Percentiles rank a stretch among this genome's conserved stretches.
phyloP scores from a whole-genome alignment of 2,329 filamentous ascomycete species.

The Calcarisporium arbuscula region DNA sequence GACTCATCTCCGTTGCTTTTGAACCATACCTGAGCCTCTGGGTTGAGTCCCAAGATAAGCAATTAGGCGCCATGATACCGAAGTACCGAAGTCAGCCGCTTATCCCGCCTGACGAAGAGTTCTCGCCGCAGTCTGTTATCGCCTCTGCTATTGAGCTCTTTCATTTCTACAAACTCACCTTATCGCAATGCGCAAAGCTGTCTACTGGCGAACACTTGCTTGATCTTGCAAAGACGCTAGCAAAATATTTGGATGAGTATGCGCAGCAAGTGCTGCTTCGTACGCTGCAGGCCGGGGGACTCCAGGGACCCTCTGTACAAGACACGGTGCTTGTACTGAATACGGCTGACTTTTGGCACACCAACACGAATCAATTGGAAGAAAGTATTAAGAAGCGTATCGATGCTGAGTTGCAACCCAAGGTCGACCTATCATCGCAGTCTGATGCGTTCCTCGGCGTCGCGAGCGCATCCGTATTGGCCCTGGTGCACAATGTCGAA shows the following conservation, averaged over 20 bases:
- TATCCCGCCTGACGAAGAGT: slow-evolving; percentile 80
- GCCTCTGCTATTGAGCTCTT: slow-evolving; percentile 94
- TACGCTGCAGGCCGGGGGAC: slow-evolving; percentile 54
- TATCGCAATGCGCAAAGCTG: slow-evolving; percentile 92
- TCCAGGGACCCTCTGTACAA: slow-evolving; percentile 52
- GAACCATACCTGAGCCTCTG: slow-evolving; percentile 95
- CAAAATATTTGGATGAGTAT: slow-evolving; percentile 92
- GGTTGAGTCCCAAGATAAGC: slow-evolving; percentile 93
- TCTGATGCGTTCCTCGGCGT: slow-evolving; percentile 94
- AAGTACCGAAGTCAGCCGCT: slow-evolving; percentile 81
- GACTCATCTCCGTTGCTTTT: slow-evolving; percentile 92
- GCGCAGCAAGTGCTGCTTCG: slow-evolving; percentile 84
- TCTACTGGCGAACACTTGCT: slow-evolving; percentile 84
- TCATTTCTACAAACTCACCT: slow-evolving; percentile 87
- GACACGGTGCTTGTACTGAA: slow-evolving; percentile 85
- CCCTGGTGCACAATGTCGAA: slow-evolving; percentile 79
- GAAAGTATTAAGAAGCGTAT: slow-evolving; percentile 91
- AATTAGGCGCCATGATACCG: slow-evolving; percentile 76
- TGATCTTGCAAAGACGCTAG: slow-evolving; percentile 78
- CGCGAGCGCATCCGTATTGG: slow-evolving; percentile 77
- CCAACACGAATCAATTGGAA: slow-evolving; percentile 86
- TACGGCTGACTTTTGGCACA: slow-evolving; percentile 95
- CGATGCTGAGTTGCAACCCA: slow-evolving; percentile 66
- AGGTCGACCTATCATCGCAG: slow-evolving; percentile 85
- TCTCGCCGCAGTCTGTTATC: slow-evolving; percentile 83